Evolutionary conservation across 208 protist species (phyloP).

Genomic region (Trichomonas vaginalis): DNA sequence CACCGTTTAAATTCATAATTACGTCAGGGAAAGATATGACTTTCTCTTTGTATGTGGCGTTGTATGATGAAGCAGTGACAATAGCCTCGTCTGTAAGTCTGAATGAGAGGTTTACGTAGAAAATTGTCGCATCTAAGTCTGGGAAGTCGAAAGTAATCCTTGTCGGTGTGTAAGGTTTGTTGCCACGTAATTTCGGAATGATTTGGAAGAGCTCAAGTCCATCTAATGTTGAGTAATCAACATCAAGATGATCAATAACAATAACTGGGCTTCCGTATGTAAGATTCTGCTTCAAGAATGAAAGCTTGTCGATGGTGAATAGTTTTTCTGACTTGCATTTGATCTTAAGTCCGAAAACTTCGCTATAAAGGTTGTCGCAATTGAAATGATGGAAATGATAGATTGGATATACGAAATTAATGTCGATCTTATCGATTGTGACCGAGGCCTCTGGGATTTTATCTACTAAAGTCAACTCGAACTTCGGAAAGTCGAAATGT

Average conservation of each 20-base stretch:
- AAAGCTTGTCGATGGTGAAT: not conserved
- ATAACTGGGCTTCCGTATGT: not conserved
- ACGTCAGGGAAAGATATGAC: not conserved
- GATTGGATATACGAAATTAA: not conserved
- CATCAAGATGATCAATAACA: not conserved
- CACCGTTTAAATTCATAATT: not conserved
- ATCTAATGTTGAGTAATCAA: not conserved
- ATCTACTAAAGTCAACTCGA: not conserved
- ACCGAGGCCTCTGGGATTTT: not conserved
- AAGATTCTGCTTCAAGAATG: not conserved
- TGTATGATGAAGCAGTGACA: not conserved
- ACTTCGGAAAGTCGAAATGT: not conserved
- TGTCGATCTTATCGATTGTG: not conserved
- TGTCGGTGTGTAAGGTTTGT: not conserved
- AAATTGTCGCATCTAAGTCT: not conserved
- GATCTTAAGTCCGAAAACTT: not conserved
- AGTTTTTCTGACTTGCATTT: not conserved
- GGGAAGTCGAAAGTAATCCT: not conserved
- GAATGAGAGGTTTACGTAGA: not conserved
- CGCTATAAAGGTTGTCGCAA: not conserved
- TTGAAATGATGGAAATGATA: not conserved
- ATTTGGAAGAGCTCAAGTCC: not conserved
- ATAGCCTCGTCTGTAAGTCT: not conserved
- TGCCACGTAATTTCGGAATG: not conserved
- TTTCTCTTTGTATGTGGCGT: not conserved